These are phyloP conservation scores for Cercospora brassicicola DNA, from an alignment of 2,329 filamentous ascomycete genomes.

Conservation along the genomic window DNA sequence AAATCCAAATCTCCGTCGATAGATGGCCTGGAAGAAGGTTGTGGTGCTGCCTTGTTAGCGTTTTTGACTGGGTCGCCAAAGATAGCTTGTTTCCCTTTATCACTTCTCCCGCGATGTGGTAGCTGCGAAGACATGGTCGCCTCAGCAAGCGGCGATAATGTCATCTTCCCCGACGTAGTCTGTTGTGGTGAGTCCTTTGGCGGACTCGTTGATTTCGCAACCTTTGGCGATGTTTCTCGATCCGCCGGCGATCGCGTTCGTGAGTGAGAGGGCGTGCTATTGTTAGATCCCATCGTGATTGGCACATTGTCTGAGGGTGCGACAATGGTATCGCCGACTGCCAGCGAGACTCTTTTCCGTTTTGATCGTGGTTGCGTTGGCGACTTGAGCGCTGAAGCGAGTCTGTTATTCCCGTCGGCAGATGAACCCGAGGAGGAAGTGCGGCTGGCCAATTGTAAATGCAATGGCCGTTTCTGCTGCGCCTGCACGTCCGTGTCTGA, in stretches of 20 bases:
- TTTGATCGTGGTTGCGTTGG: slow-evolving; percentile 31
- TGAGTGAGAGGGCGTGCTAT: slow-evolving; percentile 36
- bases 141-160: slow-evolving; percentile 7
- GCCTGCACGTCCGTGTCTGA: slow-evolving; percentile 35
- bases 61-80: neutral
- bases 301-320: slow-evolving; percentile 40
- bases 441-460: slow-evolving; percentile 34
- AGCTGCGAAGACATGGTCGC: slow-evolving; percentile 15
- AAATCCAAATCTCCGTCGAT: slow-evolving; percentile 36
- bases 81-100: slow-evolving; percentile 4
- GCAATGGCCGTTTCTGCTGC: slow-evolving; percentile 34
- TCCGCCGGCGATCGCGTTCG: slow-evolving; percentile 24
- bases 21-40: slow-evolving; percentile 19
- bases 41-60: neutral
- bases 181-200: slow-evolving; percentile 11
- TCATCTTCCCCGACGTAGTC: neutral
- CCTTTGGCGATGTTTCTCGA: slow-evolving; percentile 1
- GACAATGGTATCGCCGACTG: slow-evolving; percentile 40
- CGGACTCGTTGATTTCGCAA: neutral
- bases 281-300: slow-evolving; percentile 28
- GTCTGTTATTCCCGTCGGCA: slow-evolving; percentile 35
- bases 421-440: slow-evolving; percentile 41
- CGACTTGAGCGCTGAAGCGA: slow-evolving; percentile 40
- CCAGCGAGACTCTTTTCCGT: slow-evolving; percentile 40
- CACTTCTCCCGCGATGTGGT: neutral